Percentiles rank a stretch among this genome's conserved stretches.
phyloP scores from a whole-genome alignment of 1,139 yeast genomes.

The Pichia inconspicua region DNA sequence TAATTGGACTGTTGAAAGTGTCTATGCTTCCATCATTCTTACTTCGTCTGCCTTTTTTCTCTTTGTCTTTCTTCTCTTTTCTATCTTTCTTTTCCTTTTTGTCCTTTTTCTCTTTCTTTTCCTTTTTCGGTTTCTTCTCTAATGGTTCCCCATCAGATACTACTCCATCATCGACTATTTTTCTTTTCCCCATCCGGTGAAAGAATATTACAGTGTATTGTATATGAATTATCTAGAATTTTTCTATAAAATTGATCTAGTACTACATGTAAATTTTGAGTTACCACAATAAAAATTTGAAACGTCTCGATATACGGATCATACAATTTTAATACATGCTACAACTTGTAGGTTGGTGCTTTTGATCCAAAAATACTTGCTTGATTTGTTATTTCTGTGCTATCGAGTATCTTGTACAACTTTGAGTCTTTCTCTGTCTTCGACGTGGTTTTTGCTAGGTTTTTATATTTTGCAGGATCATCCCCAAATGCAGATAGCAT shows the following conservation, averaged over 20 bases:
- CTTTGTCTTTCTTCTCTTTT: neutral
- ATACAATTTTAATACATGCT: too few species aligned
- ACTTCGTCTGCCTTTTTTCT: neutral
- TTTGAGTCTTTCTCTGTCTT: constrained; percentile 14
- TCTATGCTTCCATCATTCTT: neutral
- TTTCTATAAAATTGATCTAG: too few species aligned
- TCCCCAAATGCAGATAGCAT: constrained; percentile 20
- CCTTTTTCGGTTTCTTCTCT: constrained; percentile 1
- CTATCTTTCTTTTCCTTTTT: neutral
- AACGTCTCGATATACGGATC: neutral
- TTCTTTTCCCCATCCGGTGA: constrained; percentile 6
- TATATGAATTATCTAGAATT: too few species aligned
- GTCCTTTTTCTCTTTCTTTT: neutral
- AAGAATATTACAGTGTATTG: too few species aligned
- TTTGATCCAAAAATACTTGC: constrained; percentile 27
- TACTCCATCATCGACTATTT: constrained; percentile 1
- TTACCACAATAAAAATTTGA: neutral
- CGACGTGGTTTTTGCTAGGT: neutral
- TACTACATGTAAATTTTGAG: neutral
- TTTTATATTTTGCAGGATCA: constrained; percentile 5
- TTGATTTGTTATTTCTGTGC: constrained; percentile 21
- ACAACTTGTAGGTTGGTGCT: constrained; percentile 16
- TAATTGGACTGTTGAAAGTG: neutral
- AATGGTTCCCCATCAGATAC: constrained; percentile 8
- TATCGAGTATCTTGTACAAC: constrained; percentile 38